Conservation (phyloP, 106 monocot species). For the Ottelia alismoides region DNA sequence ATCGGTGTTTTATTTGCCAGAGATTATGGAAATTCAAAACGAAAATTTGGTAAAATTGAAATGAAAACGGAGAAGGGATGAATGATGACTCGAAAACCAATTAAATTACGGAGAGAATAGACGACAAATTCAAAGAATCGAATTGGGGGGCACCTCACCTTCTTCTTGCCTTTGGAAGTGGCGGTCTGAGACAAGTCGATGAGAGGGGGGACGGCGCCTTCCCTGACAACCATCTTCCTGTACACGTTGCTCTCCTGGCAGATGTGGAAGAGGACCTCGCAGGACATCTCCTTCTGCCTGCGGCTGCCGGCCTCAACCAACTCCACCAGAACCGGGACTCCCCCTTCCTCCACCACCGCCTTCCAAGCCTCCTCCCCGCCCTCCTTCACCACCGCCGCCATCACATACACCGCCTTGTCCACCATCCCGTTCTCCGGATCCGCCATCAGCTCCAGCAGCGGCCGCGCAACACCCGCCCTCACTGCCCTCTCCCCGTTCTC, state of each 20-base stretch:
- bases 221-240: conserved; percentile 6
- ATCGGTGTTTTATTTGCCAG: too few species aligned
- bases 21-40: too few species aligned
- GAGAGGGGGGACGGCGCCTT: conserved; percentile 24
- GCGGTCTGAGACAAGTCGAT: conserved; percentile 19
- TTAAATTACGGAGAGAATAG: too few species aligned
- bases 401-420: conserved; percentile 46
- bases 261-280: conserved; percentile 10
- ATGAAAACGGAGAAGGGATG: too few species aligned
- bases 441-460: conserved; percentile 71
- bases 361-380: conserved; percentile 32
- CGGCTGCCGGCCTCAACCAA: conserved; percentile 12
- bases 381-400: conserved; percentile 2
- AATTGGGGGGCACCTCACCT: conserved; percentile 6
- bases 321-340: conserved; percentile 17
- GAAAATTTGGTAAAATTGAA: too few species aligned
- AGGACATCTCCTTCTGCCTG: conserved; percentile 16
- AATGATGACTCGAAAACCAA: too few species aligned
- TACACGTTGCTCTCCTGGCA: conserved; percentile 7
- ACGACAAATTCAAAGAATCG: too few species aligned
- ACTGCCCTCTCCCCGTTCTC: conserved; percentile 7
- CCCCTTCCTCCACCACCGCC: conserved; percentile 38
- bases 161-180: conserved; percentile 7
- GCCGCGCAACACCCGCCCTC: conserved; percentile 37
- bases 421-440: conserved; percentile 78